Evolutionary conservation across 2,329 filamentous ascomycete genomes (phyloP).

Genomic region (Biscogniauxia sp.): DNA sequence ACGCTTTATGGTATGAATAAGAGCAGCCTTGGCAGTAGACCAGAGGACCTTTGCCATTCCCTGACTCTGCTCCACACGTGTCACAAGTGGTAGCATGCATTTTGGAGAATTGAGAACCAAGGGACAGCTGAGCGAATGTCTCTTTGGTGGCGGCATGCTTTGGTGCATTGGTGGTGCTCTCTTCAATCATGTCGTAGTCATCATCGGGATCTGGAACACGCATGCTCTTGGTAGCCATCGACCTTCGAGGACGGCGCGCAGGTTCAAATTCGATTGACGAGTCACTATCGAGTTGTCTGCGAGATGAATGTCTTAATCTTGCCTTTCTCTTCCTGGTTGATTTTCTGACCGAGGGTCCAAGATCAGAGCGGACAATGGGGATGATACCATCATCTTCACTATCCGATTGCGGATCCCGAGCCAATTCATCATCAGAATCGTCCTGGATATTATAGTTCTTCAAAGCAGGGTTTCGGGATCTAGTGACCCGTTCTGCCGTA

Average conservation of each 20-base stretch:
- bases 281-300: conserved; percentile 24
- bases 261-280: conserved; percentile 55
- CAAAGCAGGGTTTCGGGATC: conserved; percentile 13
- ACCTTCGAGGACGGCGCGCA: conserved; percentile 47
- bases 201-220: conserved; percentile 57
- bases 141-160: conserved; percentile 69
- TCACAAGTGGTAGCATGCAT: conserved; percentile 72
- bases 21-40: conserved; percentile 92
- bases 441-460: conserved; percentile 3
- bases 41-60: conserved; percentile 63
- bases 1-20: conserved; percentile 76
- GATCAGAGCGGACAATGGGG: conserved; percentile 27
- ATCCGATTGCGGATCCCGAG: conserved; percentile 15
- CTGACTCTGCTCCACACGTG: conserved; percentile 59
- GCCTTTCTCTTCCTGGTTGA: conserved; percentile 20
- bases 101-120: conserved; percentile 64
- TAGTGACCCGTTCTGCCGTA: conserved; percentile 15
- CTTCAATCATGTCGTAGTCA: conserved; percentile 53
- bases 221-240: conserved; percentile 45
- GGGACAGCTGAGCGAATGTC: conserved; percentile 62
- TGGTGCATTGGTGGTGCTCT: conserved; percentile 42
- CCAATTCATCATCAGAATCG: conserved; percentile 34
- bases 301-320: conserved; percentile 18
- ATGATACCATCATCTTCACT: conserved; percentile 21
- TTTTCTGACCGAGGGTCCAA: conserved; percentile 18